These are phyloP conservation scores for Nakazawaea ambrosiae DNA, from an alignment of 805 yeast species.

Conservation along the genomic window DNA sequence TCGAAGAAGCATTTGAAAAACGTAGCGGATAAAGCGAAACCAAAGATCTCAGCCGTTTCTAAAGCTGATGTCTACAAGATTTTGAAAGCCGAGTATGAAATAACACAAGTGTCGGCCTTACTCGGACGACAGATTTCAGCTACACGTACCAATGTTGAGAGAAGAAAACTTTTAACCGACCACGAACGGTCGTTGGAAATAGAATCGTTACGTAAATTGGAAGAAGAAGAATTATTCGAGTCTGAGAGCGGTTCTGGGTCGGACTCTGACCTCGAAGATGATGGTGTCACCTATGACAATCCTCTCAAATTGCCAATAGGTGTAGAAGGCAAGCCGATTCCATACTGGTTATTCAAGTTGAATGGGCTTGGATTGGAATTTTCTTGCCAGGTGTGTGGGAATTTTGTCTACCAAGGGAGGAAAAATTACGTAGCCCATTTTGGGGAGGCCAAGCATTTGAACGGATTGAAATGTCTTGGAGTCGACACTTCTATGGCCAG, in stretches of 20 bases:
- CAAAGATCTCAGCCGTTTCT: conserved; percentile 9
- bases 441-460: conserved; percentile 56
- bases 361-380: conserved; percentile 75
- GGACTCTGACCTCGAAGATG: conserved; percentile 18
- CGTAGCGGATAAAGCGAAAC: conserved; percentile 13
- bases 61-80: conserved; percentile 3
- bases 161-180: conserved; percentile 61
- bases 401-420: conserved; percentile 65
- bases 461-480: conserved; percentile 73
- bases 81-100: conserved; percentile 13
- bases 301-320: conserved; percentile 71
- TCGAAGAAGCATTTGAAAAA: conserved; percentile 74
- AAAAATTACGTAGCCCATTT: conserved; percentile 70
- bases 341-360: conserved; percentile 85
- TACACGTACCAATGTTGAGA: conserved; percentile 57
- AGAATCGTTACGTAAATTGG: conserved; percentile 30
- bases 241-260: conserved; percentile 21
- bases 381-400: conserved; percentile 84
- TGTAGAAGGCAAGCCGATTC: conserved; percentile 87
- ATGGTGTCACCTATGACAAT: conserved; percentile 21
- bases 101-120: conserved; percentile 28
- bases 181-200: conserved; percentile 57
- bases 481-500: conserved; percentile 38
- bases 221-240: conserved; percentile 25
- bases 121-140: conserved; percentile 34